Evolutionary conservation across 2,329 filamentous ascomycete species (phyloP), one percentile per base, ranked within the genome.

Genomic region (Exophiala aquamarina): DNA sequence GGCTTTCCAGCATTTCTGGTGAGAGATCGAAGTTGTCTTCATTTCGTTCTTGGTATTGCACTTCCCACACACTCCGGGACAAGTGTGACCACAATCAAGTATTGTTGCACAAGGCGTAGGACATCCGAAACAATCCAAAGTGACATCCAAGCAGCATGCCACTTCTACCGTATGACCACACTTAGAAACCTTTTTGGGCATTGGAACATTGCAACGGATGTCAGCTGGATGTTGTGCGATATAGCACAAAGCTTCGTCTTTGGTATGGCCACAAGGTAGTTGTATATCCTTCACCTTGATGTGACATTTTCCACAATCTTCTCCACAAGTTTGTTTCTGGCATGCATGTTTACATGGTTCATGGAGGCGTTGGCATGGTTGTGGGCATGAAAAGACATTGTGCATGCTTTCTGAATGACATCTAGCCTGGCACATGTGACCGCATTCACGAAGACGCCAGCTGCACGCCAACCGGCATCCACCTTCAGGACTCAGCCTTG

Each of bases 81-180:
- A 48, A 26, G 45, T 47, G 58, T 87, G 84, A 0, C 84, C 82
- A 56, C 85, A 89, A 0, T 62, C 20, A 1, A 81, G 67, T 0
- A 59, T 33, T 0, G 55, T 52, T 1, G 62, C 66, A 54, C 85
- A 89, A 1, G 52, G 41, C 1, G 62, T 64, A 0, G 37, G 44
- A 58, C 85, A 89, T 1, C 33, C 50, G 59, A 75, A 84, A 0
- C 38, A 18, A 0, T 59, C 19, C 0, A 50, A 35, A 0, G 56
- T 50, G 6, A 83, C 72, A 41, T 84, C 68, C n/a, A 20, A 18
- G 3, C 65, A 57, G 57, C 85, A 89, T 4, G 61, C 54, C 1
- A 82, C 67, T 0, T 44, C 57, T 0, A 83, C 66, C 0, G 44
- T 59, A 59, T 89, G 84, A 0, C 63, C 59, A 59, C 85, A 89